Evolutionary conservation across 2,329 filamentous ascomycete genomes (phyloP), one percentile per base, ranked within the genome.

Genomic region (Blastomyces percursus): DNA sequence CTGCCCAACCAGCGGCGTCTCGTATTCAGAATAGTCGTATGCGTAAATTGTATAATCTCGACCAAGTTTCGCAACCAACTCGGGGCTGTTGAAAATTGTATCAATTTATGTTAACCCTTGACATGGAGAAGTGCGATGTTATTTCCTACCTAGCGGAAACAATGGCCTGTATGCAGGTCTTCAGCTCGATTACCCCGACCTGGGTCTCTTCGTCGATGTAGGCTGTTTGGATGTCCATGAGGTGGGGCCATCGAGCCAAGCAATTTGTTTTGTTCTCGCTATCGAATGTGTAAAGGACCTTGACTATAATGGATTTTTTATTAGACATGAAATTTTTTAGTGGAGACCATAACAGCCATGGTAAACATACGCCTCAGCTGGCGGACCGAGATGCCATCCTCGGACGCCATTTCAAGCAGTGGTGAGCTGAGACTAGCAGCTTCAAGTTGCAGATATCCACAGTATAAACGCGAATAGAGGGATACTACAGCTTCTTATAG

Each of bases 221-320:
- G 16, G 95, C 84, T 2, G 91, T 90, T 70, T 91, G 90, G 46
- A 96, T 85, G 60, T 88, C 83, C 63, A 96, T 80, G 19, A 88
- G 82, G 64, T 93, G 87, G 21, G 90, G 88, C 80, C 90, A 88
- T 70, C 93, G 85, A 64, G 93, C 92, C 59, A 99, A 82, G 75
- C 91, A 96, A 72, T 93, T 92, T 66, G 91, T 87, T 76, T 91
- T 91, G 77, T 86, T 88, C 68, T 93, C 87, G 72, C 87, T 86
- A 74, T 97, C 92, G 77, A 97, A 96, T 40, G 91, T 96, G 77
- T 97, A 99, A 65, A 96, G 86, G 59, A 97, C 89, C 81, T 97
- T 97, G 76, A 97, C 92, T 96, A 75, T 67, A 67, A 51, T 59
- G 61, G 2, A 61, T n/a, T 35, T 27, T 40, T 16, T 16, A 19